phyloP scores from a whole-genome alignment of 1,139 yeast species.

The Sugiyamaella pinicola region DNA sequence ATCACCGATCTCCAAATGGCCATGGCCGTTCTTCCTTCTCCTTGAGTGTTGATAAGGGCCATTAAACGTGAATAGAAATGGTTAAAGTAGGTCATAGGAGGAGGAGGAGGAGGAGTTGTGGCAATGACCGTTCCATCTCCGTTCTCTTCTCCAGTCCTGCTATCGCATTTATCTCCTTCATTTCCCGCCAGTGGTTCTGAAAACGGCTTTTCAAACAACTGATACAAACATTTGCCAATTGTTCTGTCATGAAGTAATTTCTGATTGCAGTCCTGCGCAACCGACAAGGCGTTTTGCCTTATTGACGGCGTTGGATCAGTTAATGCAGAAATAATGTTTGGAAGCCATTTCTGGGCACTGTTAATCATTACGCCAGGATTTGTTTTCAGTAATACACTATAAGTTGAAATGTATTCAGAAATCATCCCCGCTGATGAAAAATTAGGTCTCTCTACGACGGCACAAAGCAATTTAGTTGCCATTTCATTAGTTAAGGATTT shows the following conservation, averaged over 20 bases:
- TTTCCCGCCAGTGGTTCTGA: not conserved
- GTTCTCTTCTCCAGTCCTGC: not conserved
- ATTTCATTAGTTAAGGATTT: constrained; percentile 30
- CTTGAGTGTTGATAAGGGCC: constrained; percentile 20
- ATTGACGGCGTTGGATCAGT: constrained; percentile 28
- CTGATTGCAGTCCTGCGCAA: constrained; percentile 30
- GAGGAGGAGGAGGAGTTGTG: too few species aligned
- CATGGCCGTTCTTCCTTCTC: constrained; percentile 29
- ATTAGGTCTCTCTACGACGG: constrained; percentile 29
- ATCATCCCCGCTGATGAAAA: constrained; percentile 33
- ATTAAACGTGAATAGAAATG: constrained; percentile 23
- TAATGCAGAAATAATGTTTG: constrained; percentile 29
- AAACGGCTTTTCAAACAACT: constrained; percentile 25
- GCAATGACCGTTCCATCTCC: too few species aligned
- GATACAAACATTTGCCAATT: constrained; percentile 25
- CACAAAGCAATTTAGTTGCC: constrained; percentile 27
- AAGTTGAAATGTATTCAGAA: constrained; percentile 31
- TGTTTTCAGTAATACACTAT: constrained; percentile 25
- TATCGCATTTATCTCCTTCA: constrained; percentile 8
- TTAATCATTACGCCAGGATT: constrained; percentile 28
- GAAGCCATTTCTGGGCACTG: constrained; percentile 33
- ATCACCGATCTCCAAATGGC: constrained; percentile 29
- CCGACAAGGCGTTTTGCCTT: constrained; percentile 30
- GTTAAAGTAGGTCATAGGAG: constrained; percentile 21
- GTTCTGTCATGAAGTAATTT: constrained; percentile 26